Evolutionary conservation across 176 grass and related monocot species (phyloP), one percentile per base, ranked within the genome.

Genomic region (Hordeum marinum): DNA sequence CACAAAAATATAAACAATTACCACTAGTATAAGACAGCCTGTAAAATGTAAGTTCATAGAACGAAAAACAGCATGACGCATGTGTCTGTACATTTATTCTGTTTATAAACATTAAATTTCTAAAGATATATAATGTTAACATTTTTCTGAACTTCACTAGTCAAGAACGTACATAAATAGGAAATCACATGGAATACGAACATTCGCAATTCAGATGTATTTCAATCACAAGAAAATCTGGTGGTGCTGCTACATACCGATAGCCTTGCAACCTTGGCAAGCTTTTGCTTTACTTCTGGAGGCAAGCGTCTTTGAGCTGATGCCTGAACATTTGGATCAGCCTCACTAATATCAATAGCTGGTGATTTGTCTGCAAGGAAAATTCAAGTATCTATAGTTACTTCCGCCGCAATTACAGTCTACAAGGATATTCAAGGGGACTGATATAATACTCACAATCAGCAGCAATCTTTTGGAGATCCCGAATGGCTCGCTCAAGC

Each of bases 191-290:
- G 46, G 61, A 21, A 76, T 45, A 46, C 0, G 0, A 18, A 32
- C 54, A 81, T 85, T 41, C 4, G 10, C 7, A 68, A 35, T 68
- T 80, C 27, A 37, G 55, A 20, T 68, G 18, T 36, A 83, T 17
- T 67, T 40, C 6, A 81, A 77, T 63, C 39, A 84, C 42, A 87
- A 76, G 50, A 57, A 68, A 71, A 84, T 76, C 64, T 78, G 67
- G 34, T 45, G 43, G 36, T 82, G 52, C 11, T 82, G 68, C 73
- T 34, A 90, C 91, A 81, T 94, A 99, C 97, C 89, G 97, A 96
- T 81, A 99, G 59, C 93, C 94, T 94, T 80, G 97, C 97, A 94
- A 99, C 97, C 88, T 96, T 99, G 73, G 94, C 90, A 65, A 99
- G 97, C 73, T 94, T 99, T 87, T 86, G 88, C 62, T 99, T 99